Evolutionary conservation across 176 grass and related monocot genomes (phyloP).

Genomic region (Musa beccarii): DNA sequence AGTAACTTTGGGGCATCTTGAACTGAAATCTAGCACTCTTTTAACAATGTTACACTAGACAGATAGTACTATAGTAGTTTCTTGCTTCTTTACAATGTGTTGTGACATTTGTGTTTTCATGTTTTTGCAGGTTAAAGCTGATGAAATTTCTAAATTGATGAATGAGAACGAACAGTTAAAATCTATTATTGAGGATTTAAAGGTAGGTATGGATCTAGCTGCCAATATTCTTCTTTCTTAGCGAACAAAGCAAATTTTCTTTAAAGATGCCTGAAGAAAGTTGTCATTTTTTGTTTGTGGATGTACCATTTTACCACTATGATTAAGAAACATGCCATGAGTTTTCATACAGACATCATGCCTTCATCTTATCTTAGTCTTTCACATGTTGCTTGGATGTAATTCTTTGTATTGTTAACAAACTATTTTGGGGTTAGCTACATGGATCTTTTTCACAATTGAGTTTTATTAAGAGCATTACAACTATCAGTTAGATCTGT

Average conservation of each 20-base stretch:
- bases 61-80: not conserved
- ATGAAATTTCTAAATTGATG: constrained; percentile 93
- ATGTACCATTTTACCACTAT: not conserved
- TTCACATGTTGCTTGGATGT: not conserved
- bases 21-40: no score
- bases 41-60: no score
- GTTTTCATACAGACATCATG: not conserved
- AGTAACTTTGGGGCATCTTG: no score
- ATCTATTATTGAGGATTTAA: constrained; percentile 75
- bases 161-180: constrained; percentile 90
- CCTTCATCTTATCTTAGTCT: not conserved
- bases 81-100: not conserved
- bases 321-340: not conserved
- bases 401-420: no score
- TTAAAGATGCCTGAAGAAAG: not conserved
- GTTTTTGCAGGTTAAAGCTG: constrained; percentile 78
- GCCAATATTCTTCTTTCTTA: constrained; percentile 13
- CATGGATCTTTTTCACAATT: no score
- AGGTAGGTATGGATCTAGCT: constrained; percentile 55
- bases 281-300: not conserved
- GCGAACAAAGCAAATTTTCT: not conserved
- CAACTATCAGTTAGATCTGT: no score
- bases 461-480: no score
- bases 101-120: not conserved
- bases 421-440: no score